Base-by-base conservation (phyloP, 2,329 filamentous ascomycete species). In the Nemania diffusa region DNA sequence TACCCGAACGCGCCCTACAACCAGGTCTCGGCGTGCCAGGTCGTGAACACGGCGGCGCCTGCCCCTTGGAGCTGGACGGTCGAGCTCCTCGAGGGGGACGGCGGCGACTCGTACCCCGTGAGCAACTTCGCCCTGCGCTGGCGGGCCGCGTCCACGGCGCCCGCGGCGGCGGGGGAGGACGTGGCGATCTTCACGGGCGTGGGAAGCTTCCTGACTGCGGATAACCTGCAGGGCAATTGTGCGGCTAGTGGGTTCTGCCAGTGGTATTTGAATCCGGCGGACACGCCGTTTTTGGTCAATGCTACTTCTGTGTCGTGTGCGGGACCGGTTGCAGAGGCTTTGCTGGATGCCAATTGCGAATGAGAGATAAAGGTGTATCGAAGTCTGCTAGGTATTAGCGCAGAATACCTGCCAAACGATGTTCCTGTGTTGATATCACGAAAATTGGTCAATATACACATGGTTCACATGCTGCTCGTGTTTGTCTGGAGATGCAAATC, bases 11-110 rank as follows among this genome's bases (percentile, higher is more conserved):
- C 44, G 3, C 69, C 72, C 6, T 73, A 75, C 64, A 65, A 59
- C 32, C 59, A 69, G 7, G 42, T 64, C 20, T 27, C 62, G 26
- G 68, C 69, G 15, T 77, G 74, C 59, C 55, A 57, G 2, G 61
- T 72, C 26, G 46, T 48, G 13, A 60, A 63, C 17, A 51, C 51
- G n/a, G 55, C 42, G 7, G 37, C 59, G 5, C 48, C 62, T 24
- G 8, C 37, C 40, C 4, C 51, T 40, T 69, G 73, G 50, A 67
- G 66, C 29, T 78, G 77, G 77, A 73, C 71, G 5, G 62, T 78
- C 15, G 69, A 74, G 69, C 67, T 77, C 3, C 44, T 73, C 2
- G 40, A 72, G 44, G 62, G 65, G 24, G 64, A 61, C 34, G 46
- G 50, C 27, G 67, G 26, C 24, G 53, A 51, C n/a, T 65, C 70